phyloP scores from a whole-genome alignment of 2,329 filamentous ascomycete genomes.

The Chrysoporthe puriensis region DNA sequence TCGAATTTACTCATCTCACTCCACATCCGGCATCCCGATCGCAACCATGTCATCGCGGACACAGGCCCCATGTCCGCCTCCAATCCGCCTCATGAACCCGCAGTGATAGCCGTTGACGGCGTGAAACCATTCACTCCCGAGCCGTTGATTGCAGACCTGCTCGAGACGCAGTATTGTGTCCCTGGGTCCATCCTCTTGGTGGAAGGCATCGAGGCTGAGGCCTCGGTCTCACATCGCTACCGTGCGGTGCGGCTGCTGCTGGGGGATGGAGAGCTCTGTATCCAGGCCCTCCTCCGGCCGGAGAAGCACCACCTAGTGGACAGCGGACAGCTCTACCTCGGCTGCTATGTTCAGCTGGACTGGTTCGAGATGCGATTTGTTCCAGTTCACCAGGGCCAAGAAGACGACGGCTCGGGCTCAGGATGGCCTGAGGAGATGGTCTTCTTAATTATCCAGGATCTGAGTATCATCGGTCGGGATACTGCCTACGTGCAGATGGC shows the following conservation, averaged over 20 bases:
- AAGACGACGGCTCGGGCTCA: constrained; percentile 5
- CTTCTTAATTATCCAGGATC: constrained; percentile 50
- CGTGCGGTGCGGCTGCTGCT: constrained; percentile 53
- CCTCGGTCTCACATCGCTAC: constrained; percentile 38
- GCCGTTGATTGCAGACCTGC: constrained; percentile 52
- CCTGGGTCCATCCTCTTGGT: constrained; percentile 55
- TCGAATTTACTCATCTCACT: background rate
- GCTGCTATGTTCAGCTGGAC: constrained; percentile 54
- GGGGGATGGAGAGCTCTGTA: constrained; percentile 56
- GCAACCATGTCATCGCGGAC: constrained; percentile 18
- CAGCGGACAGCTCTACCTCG: constrained; percentile 47
- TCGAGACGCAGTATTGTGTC: constrained; percentile 52
- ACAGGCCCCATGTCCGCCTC: constrained; percentile 16
- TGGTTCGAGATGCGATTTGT: constrained; percentile 41
- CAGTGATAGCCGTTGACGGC: constrained; percentile 34
- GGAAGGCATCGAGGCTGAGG: constrained; percentile 32
- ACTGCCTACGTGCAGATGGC: constrained; percentile 41
- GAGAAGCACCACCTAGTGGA: constrained; percentile 55
- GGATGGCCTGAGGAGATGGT: constrained; percentile 39
- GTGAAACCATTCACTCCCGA: constrained; percentile 35
- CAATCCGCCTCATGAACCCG: constrained; percentile 11
- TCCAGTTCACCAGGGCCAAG: constrained; percentile 28
- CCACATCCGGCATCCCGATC: background rate
- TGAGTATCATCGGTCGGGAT: constrained; percentile 54
- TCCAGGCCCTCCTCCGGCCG: constrained; percentile 54